Percentiles rank a stretch among this genome's conserved stretches.
Conservation (phyloP, 1,284 basidiomycete genomes). For the Apiotrichum gamsii region DNA sequence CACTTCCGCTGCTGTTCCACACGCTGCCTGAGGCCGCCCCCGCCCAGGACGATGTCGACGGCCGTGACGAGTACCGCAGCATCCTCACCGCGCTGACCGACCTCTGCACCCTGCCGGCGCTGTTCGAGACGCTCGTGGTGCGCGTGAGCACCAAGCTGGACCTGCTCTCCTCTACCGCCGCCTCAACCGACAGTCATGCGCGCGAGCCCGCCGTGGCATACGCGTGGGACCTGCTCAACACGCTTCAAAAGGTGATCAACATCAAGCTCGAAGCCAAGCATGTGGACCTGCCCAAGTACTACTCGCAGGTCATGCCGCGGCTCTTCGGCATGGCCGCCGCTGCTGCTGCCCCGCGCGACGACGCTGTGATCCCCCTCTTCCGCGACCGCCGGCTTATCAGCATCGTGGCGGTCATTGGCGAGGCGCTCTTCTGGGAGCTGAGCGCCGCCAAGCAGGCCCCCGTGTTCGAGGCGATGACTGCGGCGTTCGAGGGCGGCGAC, state of each 20-base stretch:
- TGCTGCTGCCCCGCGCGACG: constrained; percentile 44
- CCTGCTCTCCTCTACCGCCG: constrained; percentile 44
- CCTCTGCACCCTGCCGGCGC: constrained; percentile 65
- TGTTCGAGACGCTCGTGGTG: constrained; percentile 80
- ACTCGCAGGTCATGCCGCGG: constrained; percentile 64
- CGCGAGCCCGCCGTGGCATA: constrained; percentile 65
- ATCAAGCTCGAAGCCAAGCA: constrained; percentile 61
- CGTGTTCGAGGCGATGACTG: constrained; percentile 54
- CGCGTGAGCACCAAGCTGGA: constrained; percentile 75
- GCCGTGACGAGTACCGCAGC: constrained; percentile 61
- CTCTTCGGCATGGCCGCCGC: constrained; percentile 66
- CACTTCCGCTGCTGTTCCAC: constrained; percentile 71
- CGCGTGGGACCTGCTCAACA: constrained; percentile 70
- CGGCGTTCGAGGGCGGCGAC: constrained; percentile 59
- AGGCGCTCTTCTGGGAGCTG: constrained; percentile 61
- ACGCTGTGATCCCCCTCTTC: constrained; percentile 45
- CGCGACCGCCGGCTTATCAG: constrained; percentile 61
- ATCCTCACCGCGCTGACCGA: constrained; percentile 65
- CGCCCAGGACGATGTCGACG: constrained; percentile 52
- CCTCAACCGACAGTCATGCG: constrained; percentile 2
- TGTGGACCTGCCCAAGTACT: constrained; percentile 68
- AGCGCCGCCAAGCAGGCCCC: constrained; percentile 53
- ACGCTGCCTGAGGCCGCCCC: constrained; percentile 66
- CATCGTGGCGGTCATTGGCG: constrained; percentile 61
- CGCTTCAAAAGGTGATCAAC: constrained; percentile 59